Conservation (phyloP, 2,329 filamentous ascomycete species). For the Gaeumannomyces tritici region DNA sequence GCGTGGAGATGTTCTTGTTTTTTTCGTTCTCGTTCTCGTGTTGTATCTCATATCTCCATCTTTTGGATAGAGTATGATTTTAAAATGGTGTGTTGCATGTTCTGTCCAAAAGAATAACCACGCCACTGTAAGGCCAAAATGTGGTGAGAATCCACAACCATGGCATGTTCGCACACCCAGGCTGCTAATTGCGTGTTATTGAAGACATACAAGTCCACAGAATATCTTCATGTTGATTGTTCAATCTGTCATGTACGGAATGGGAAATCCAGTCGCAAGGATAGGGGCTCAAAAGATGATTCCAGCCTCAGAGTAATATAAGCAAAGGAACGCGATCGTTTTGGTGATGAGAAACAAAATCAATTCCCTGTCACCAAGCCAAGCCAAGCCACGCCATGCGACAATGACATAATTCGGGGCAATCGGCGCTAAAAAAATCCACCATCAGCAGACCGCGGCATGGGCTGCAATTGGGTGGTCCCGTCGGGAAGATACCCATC, state of each 20-base stretch:
- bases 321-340: too few species aligned
- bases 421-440: background rate
- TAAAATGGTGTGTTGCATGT: background rate
- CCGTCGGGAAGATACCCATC: background rate
- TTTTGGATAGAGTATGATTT: background rate
- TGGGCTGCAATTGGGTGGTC: background rate
- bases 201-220: background rate
- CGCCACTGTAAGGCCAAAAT: background rate
- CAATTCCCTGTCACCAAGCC: too few species aligned
- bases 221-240: background rate
- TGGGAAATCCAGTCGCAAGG: too few species aligned
- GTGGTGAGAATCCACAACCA: background rate
- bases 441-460: background rate
- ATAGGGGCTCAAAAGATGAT: too few species aligned
- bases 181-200: background rate
- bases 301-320: too few species aligned
- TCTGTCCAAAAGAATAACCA: background rate
- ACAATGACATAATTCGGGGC: background rate
- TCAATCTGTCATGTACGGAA: too few species aligned
- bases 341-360: too few species aligned
- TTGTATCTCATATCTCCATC: background rate
- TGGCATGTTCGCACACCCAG: background rate
- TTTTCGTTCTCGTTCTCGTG: background rate
- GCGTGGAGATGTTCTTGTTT: too few species aligned
- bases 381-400: background rate